Base-by-base conservation (phyloP, 73 alveolate species). In the Breviolum minutum region DNA sequence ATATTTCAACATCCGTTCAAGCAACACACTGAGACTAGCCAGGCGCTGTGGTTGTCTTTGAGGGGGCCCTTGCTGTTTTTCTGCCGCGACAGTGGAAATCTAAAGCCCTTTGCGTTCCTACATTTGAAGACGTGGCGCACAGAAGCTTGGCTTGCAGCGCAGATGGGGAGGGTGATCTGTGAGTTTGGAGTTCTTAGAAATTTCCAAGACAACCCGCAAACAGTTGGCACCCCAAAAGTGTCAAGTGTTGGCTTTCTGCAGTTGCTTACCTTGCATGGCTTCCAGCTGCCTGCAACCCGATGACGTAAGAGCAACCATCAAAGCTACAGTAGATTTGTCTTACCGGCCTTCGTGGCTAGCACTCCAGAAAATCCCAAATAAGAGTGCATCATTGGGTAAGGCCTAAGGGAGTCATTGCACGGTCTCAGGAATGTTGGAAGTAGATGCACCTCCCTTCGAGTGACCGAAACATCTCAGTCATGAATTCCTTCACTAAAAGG, bases 91-190 rank as follows among this genome's bases (percentile, higher is more conserved):
- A 9, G 60, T 6, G 98, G 79, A 68, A 87, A 87, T 27, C 90
- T 92, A 90, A 92, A 92, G 48, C 98, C 98, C 64, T 92, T 92
- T 16, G 98, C 98, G 80, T 92, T 92, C 54, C 81, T 92, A 48
- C 81, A 92, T 68, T 26, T 63, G 81, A 92, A 73, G 98, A 61
- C n/a, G 5, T 86, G 94, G 94, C 63, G 62, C 79, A 86, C 94
- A 6, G 94, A 61, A 22, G 92, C 70, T 30, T 6, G 79, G 80
- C 61, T 61, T 81, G 90, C 70, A 19, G 10, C n/a, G 6, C 77
- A 14, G 24, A 68, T 22, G 24, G 19, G 5, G 22, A 63, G 22
- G 40, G 61, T 22, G 71, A 19, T 83, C 9, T 22, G 48, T 14
- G 92, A 16, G 54, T 20, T 40, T 48, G 10, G 71, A 66, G 54